These are phyloP conservation scores for Vitrella brassicaformis DNA, from an alignment of 73 alveolate genomes.

Conservation along the genomic window DNA sequence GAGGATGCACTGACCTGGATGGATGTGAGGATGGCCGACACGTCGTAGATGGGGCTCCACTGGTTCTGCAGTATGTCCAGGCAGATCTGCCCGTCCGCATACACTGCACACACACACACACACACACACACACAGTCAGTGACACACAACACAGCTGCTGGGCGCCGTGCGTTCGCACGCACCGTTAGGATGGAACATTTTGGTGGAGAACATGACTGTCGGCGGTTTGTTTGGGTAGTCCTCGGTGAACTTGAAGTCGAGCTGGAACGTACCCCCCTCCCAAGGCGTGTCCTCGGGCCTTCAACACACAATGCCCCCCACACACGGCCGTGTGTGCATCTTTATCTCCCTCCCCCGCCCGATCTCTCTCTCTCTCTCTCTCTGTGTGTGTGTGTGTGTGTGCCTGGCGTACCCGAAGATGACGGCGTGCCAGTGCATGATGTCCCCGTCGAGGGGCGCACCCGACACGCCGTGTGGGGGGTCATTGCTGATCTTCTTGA, in stretches of 20 bases:
- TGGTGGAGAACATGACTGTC: conserved; percentile 68
- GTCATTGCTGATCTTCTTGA: neutral
- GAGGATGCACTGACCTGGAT: conserved; percentile 53
- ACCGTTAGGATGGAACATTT: conserved; percentile 92
- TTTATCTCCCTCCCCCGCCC: neutral
- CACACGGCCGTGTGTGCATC: neutral
- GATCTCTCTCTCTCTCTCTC: neutral
- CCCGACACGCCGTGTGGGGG: neutral
- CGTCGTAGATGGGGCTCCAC: conserved; percentile 94
- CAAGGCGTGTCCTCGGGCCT: neutral
- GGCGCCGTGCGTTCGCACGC: neutral
- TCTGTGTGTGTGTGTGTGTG: neutral
- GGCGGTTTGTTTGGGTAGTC: conserved; percentile 96
- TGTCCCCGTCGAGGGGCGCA: neutral
- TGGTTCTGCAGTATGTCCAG: conserved; percentile 77
- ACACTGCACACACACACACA: conserved; percentile 21
- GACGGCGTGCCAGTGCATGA: neutral
- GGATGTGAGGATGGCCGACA: conserved; percentile 75
- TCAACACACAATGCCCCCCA: neutral
- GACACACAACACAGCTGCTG: neutral
- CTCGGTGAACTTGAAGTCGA: conserved; percentile 67
- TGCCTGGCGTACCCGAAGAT: neutral
- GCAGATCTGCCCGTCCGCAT: conserved; percentile 77
- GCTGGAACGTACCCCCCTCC: neutral
- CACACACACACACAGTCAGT: conserved; percentile 1